phyloP scores from a whole-genome alignment of 441 rosid genomes.

The Biscutella laevigata region DNA sequence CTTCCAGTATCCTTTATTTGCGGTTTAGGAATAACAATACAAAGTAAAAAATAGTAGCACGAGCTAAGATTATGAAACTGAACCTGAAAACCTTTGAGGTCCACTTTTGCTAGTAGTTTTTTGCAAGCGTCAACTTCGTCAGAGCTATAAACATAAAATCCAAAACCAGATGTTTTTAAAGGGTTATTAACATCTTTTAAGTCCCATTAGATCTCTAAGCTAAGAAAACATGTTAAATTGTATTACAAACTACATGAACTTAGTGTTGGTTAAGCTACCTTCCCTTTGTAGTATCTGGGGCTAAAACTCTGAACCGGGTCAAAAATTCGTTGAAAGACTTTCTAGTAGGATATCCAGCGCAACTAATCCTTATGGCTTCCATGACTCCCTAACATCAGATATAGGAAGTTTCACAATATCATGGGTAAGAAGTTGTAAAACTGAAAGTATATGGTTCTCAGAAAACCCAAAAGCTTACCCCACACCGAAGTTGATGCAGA shows the following conservation, averaged over 20 bases:
- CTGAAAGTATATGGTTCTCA: constrained; percentile 14
- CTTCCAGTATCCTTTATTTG: not conserved
- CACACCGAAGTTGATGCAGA: constrained; percentile 85
- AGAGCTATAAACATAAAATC: constrained; percentile 32
- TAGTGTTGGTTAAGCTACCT: constrained; percentile 38
- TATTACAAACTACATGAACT: constrained; percentile 4
- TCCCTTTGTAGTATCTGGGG: constrained; percentile 44
- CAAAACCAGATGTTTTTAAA: constrained; percentile 4
- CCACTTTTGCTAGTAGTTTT: constrained; percentile 69
- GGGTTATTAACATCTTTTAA: not conserved
- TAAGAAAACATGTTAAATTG: constrained; percentile 1
- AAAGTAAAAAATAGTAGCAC: not conserved
- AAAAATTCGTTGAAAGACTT: constrained; percentile 68
- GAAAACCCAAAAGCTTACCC: constrained; percentile 47
- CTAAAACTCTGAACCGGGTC: constrained; percentile 60
- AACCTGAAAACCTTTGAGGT: constrained; percentile 89
- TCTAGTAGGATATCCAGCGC: constrained; percentile 95
- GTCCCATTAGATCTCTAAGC: not conserved
- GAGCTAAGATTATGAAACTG: constrained; percentile 7
- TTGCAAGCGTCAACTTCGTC: constrained; percentile 67
- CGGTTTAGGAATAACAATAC: constrained; percentile 2
- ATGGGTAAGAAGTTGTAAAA: constrained; percentile 3
- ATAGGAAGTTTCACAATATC: constrained; percentile 1
- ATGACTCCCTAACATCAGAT: constrained; percentile 69
- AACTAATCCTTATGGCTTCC: constrained; percentile 98